Evolutionary conservation across 371 early-diverging fungal genomes (phyloP).

Genomic region (Mortierella sp.): DNA sequence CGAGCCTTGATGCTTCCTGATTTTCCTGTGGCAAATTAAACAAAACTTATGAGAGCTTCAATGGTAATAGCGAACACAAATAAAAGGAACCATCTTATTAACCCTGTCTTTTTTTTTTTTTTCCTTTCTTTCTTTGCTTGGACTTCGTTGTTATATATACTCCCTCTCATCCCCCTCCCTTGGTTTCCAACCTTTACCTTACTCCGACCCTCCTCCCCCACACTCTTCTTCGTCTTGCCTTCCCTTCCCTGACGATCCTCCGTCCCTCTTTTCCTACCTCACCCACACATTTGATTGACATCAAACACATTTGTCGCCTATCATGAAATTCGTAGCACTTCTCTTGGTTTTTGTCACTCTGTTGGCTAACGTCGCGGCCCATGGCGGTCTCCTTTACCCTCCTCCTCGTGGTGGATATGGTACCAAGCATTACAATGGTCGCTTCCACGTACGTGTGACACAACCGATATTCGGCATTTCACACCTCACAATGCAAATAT

Average conservation of each 20-base stretch:
- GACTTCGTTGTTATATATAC: neutral
- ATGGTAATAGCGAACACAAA: too few relatives aligned
- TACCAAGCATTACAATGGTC: conserved; percentile 46
- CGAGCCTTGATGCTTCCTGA: too few relatives aligned
- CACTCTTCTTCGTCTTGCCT: neutral
- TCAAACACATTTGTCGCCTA: conserved; percentile 2
- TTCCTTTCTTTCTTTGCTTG: neutral
- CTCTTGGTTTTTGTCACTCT: conserved; percentile 27
- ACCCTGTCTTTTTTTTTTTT: conserved; percentile 1
- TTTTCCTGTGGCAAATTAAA: neutral
- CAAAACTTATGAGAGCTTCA: neutral
- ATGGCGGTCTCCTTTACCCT: conserved; percentile 54
- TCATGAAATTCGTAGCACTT: conserved; percentile 43
- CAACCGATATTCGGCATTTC: neutral
- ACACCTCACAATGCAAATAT: too few relatives aligned
- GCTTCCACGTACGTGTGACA: conserved; percentile 15
- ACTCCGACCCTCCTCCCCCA: neutral
- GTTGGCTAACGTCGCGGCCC: conserved; percentile 42
- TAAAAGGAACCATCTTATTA: neutral
- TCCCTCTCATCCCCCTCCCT: too few relatives aligned
- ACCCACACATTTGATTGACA: conserved; percentile 22
- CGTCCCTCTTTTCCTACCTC: neutral
- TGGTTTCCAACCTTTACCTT: neutral
- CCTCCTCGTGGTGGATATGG: conserved; percentile 48
- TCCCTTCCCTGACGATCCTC: neutral